A percentile compares a stretch with the other conserved stretches of the same genome.
Evolutionary conservation across 2,329 filamentous ascomycete genomes (phyloP).

Genomic region (Pseudonectria buxi): DNA sequence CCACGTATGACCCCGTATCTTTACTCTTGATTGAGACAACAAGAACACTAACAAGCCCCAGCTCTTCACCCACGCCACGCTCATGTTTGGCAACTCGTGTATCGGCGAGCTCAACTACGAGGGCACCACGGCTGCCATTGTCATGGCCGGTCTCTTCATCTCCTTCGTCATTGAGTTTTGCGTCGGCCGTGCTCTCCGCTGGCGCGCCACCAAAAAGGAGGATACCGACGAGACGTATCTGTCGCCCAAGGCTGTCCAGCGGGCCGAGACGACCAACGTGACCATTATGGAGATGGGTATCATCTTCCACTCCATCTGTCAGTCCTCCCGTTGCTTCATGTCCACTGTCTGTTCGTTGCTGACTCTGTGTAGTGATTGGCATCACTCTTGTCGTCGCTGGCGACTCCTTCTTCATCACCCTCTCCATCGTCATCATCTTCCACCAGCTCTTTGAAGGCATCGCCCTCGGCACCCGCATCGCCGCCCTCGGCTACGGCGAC

Average conservation of each 20-base stretch:
- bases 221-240: conserved; percentile 5
- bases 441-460: conserved; percentile 75
- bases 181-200: conserved; percentile 49
- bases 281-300: conserved; percentile 66
- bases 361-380: conserved; percentile 46
- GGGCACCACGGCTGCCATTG: conserved; percentile 59
- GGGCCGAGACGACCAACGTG: conserved; percentile 30
- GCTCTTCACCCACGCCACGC: conserved; percentile 63
- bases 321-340: conserved; percentile 15
- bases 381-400: conserved; percentile 54
- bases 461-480: conserved; percentile 65
- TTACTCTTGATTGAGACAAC: too few species aligned
- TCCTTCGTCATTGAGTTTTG: conserved; percentile 66
- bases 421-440: conserved; percentile 63
- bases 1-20: conserved; percentile 42
- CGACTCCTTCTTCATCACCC: conserved; percentile 48
- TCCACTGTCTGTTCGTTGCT: not conserved
- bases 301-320: conserved; percentile 65
- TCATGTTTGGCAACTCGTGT: conserved; percentile 68
- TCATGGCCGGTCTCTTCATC: conserved; percentile 67
- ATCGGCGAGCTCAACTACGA: conserved; percentile 61
- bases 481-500: conserved; percentile 40
- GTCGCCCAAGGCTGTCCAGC: conserved; percentile 18
- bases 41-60: conserved; percentile 23
- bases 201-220: conserved; percentile 22